phyloP scores from a whole-genome alignment of 2,329 filamentous ascomycete species.

The Lecanicillium sp. region DNA sequence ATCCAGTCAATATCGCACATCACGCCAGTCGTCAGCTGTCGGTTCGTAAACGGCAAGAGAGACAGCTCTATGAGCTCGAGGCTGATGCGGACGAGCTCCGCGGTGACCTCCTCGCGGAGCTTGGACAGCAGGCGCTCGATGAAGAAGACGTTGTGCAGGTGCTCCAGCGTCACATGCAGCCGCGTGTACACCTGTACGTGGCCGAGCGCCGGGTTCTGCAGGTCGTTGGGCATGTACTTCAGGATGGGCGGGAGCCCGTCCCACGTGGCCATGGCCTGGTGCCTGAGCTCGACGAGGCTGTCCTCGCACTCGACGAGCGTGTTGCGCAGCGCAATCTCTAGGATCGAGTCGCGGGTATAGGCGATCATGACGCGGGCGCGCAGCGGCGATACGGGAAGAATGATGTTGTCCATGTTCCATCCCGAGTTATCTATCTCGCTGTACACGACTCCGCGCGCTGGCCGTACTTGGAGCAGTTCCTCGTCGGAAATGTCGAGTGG shows the following conservation, averaged over 20 bases:
- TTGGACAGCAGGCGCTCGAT: constrained; percentile 50
- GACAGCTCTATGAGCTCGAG: constrained; percentile 41
- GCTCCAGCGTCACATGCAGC: constrained; percentile 41
- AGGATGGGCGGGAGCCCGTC: constrained; percentile 42
- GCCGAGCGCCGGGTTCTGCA: constrained; percentile 39
- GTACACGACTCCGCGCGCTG: constrained; percentile 16
- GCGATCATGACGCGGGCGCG: constrained; percentile 22
- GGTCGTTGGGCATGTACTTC: constrained; percentile 43
- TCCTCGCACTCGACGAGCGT: constrained; percentile 30
- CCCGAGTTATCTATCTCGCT: constrained; percentile 28
- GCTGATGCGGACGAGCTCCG: constrained; percentile 36
- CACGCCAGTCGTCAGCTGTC: constrained; percentile 33
- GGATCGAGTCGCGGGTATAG: constrained; percentile 22
- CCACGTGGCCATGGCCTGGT: constrained; percentile 38
- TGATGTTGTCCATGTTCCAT: constrained; percentile 29
- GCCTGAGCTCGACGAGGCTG: constrained; percentile 39
- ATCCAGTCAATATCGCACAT: constrained; percentile 40
- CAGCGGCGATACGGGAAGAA: constrained; percentile 27
- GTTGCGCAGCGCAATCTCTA: constrained; percentile 26
- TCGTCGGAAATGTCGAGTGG: constrained; percentile 35
- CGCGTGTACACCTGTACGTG: constrained; percentile 34
- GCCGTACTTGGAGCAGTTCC: constrained; percentile 27
- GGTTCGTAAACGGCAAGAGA: constrained; percentile 40
- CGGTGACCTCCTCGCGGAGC: constrained; percentile 27
- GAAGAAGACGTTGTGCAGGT: constrained; percentile 52